These are phyloP conservation scores for Penicillium thymicola DNA, from an alignment of 2,329 filamentous ascomycete species.

Conservation along the genomic window DNA sequence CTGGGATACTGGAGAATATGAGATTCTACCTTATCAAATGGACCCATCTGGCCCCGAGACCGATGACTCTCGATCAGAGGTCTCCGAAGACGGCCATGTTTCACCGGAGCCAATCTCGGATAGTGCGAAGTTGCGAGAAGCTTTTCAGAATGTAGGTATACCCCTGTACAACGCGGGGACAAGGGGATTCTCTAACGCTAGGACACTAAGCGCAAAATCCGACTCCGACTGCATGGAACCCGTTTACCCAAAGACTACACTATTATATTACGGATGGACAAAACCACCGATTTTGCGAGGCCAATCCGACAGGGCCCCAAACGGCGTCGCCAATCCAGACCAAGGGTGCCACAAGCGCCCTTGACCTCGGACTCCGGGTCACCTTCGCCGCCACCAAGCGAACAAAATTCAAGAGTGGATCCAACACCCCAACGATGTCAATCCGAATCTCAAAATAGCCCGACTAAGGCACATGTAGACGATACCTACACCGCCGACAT, in stretches of 20 bases:
- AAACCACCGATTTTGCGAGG: constrained; percentile 17
- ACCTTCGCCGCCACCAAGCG: constrained; percentile 6
- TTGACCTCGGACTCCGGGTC: constrained; percentile 23
- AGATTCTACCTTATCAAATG: constrained; percentile 48
- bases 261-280: constrained; percentile 51
- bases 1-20: constrained; percentile 62
- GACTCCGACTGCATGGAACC: constrained; percentile 53
- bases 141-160: constrained; percentile 47
- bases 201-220: constrained; percentile 50
- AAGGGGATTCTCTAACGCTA: not conserved
- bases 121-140: constrained; percentile 48
- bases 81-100: constrained; percentile 9
- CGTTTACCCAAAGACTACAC: constrained; percentile 55
- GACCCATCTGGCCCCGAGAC: constrained; percentile 36
- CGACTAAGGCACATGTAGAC: not conserved
- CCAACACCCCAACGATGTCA: not conserved
- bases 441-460: not conserved
- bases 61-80: constrained; percentile 29
- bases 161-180: not conserved
- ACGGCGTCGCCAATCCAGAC: constrained; percentile 11
- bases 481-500: constrained; percentile 44
- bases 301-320: constrained; percentile 19
- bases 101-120: constrained; percentile 24
- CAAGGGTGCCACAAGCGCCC: not conserved
- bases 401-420: not conserved